Base-by-base conservation (phyloP, 805 yeast species). In the Diddensiella transvaalensis region DNA sequence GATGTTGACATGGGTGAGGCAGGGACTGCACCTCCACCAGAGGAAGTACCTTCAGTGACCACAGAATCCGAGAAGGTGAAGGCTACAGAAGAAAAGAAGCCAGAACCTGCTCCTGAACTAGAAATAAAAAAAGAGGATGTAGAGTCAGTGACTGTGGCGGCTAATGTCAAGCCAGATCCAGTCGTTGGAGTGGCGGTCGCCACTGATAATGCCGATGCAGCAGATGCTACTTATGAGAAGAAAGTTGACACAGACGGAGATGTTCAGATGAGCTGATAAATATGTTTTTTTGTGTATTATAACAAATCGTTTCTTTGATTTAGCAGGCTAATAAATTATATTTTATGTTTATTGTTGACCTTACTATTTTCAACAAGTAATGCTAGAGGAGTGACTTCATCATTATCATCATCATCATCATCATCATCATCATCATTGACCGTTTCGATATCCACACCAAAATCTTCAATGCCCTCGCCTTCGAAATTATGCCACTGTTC, bases 381-480 rank as follows among this genome's bases (percentile, higher is more conserved):
- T 13, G 42, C 51, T n/a, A 51, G 22, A 5, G 54, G 54, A 13
- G 22, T 30, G n/a, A 6, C 30, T 11, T 42, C 39, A 15, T 41
- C 42, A 35, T 41, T 32, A 15, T 13, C 17, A 5, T 46, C 44
- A 32, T 32, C 11, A 21, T 17, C 10, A n/a, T 22, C 44, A 13
- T 15, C 24, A 11, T 3, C 39, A 6, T n/a, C 24, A 10, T 30
- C 24, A 19, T 18, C 37, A 18, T 22, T 17, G n/a, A 49, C 36
- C 15, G 58, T 45, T 15, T 54, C 58, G 2, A 50, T 30, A 60
- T 90, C 97, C 2, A 91, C 98, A 0, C 98, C 98, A 63, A 80
- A 90, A 65, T 88, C 96, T 35, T 76, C 76, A 40, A 91, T 68
- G 10, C 76, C 76, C 60, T 91, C 97, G n/a, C 99, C 99, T 62